Evolutionary conservation across 2,329 filamentous ascomycete species (phyloP).

Genomic region (Chrysosporium keratinophilum): DNA sequence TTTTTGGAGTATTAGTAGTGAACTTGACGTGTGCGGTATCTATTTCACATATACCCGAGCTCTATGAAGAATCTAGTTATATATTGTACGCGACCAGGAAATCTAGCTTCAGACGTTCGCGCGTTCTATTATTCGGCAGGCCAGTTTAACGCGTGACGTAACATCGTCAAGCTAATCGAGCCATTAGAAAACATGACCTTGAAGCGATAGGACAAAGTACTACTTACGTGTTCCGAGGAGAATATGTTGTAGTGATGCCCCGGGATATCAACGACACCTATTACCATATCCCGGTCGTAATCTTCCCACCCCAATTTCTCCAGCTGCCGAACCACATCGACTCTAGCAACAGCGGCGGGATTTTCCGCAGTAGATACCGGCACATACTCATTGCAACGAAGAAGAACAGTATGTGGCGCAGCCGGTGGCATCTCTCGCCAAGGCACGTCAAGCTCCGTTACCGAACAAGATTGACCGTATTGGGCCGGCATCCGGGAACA

Average conservation of each 20-base stretch:
- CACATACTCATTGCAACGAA: constrained; percentile 17
- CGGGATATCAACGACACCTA: constrained; percentile 15
- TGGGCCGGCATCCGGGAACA: constrained; percentile 7
- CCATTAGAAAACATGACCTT: not conserved
- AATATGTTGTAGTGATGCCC: constrained; percentile 20
- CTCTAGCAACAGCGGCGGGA: constrained; percentile 12
- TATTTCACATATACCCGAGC: not conserved
- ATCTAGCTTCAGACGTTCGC: not conserved
- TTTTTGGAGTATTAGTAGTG: not conserved
- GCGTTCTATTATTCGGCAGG: constrained; percentile 17
- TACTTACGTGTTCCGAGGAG: constrained; percentile 15
- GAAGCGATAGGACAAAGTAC: not conserved
- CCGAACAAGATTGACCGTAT: constrained; percentile 1
- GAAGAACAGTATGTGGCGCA: constrained; percentile 14
- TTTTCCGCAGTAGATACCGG: constrained; percentile 11
- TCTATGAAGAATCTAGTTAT: not conserved
- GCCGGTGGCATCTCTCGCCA: constrained; percentile 2
- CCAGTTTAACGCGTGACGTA: constrained; percentile 14
- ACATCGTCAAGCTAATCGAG: constrained; percentile 15
- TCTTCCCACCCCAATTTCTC: constrained; percentile 18
- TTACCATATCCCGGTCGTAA: constrained; percentile 16
- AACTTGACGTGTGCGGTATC: not conserved
- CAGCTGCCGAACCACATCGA: constrained; percentile 16
- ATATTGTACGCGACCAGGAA: not conserved
- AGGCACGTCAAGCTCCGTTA: constrained; percentile 5